phyloP scores from a whole-genome alignment of 2,329 filamentous ascomycete genomes.

The Colletotrichum tamarilloi region DNA sequence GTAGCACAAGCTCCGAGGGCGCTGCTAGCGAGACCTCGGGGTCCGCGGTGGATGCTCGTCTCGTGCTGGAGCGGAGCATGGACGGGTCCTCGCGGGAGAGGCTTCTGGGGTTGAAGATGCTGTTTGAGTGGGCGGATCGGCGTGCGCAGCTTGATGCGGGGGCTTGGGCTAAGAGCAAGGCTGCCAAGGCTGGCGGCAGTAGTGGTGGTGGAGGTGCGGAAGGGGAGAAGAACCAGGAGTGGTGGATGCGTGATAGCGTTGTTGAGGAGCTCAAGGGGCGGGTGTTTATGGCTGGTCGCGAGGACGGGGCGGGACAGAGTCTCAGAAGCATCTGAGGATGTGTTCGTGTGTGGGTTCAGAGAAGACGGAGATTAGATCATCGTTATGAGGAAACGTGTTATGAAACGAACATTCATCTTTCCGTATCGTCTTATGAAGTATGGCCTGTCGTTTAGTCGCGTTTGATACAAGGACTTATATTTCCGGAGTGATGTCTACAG shows the following conservation, averaged over 20 bases:
- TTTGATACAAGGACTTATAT: too few relatives aligned
- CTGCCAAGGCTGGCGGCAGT: conserved; percentile 12
- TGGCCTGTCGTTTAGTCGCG: too few relatives aligned
- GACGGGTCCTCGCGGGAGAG: conserved; percentile 52
- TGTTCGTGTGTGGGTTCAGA: not conserved
- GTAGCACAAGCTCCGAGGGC: conserved; percentile 58
- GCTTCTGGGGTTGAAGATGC: conserved; percentile 60
- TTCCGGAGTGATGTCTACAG: too few relatives aligned
- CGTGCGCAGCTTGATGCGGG: conserved; percentile 49
- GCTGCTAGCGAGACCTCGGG: conserved; percentile 53
- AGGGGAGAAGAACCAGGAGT: conserved; percentile 49
- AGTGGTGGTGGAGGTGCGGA: conserved; percentile 18
- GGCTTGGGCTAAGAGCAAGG: conserved; percentile 35
- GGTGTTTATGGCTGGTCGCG: conserved; percentile 62
- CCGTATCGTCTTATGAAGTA: too few relatives aligned
- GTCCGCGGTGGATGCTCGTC: conserved; percentile 73
- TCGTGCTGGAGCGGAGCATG: conserved; percentile 70
- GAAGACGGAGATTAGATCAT: not conserved
- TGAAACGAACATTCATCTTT: not conserved
- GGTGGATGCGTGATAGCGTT: conserved; percentile 67
- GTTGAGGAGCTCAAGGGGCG: conserved; percentile 66
- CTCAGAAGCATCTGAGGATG: not conserved
- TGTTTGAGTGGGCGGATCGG: conserved; percentile 68
- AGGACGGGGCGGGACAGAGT: conserved; percentile 41
- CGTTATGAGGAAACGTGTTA: conserved; percentile 14